Conservation (phyloP, 2,329 filamentous ascomycete genomes). For the Fusarium scirpi region DNA sequence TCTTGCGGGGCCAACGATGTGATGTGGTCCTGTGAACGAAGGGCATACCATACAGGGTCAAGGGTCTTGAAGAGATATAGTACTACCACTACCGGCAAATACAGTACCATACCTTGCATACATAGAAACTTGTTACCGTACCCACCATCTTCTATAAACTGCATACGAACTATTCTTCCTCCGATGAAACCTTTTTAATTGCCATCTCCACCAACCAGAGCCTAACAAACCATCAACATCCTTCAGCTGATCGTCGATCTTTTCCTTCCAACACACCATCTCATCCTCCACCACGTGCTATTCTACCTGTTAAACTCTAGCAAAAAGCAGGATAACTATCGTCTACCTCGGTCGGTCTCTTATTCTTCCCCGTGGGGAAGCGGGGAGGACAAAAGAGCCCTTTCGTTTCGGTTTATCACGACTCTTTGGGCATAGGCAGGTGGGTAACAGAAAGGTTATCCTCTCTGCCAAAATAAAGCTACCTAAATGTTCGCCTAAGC, state of each 20-base stretch:
- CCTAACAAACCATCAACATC: slow-evolving; percentile 2
- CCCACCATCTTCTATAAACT: slow-evolving; percentile 20
- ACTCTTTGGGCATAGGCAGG: slow-evolving; percentile 38
- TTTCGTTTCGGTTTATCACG: slow-evolving; percentile 31
- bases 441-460: not conserved
- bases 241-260: slow-evolving; percentile 39
- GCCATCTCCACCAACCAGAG: slow-evolving; percentile 34
- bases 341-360: slow-evolving; percentile 27
- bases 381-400: slow-evolving; percentile 14
- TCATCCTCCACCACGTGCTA: slow-evolving; percentile 6
- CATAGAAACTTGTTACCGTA: slow-evolving; percentile 1
- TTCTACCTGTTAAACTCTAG: not conserved
- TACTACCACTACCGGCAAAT: not conserved
- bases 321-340: not conserved
- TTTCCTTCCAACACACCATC: slow-evolving; percentile 14
- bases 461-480: not conserved
- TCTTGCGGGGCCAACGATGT: not conserved
- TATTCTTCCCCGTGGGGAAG: slow-evolving; percentile 37
- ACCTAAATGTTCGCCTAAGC: not conserved
- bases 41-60: not conserved
- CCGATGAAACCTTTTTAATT: slow-evolving; percentile 5
- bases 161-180: not conserved
- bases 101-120: not conserved
- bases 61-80: not conserved
- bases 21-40: slow-evolving; percentile 1